Evolutionary conservation across 1,284 basidiomycete genomes (phyloP).

Genomic region (Ganoderma lingzhi): DNA sequence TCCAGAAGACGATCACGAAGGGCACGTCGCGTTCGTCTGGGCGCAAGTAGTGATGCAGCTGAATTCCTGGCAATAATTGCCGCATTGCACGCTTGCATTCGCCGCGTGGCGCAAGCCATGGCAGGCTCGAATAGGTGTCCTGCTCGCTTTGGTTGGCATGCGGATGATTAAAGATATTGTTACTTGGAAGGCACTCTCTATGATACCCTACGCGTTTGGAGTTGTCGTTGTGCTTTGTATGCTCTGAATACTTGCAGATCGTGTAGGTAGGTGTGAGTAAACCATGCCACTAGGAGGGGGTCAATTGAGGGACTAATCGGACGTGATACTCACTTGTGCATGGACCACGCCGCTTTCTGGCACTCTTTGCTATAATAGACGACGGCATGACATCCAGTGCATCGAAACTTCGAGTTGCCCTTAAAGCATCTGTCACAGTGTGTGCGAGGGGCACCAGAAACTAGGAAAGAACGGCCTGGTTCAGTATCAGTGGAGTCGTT

Average conservation of each 20-base stretch:
- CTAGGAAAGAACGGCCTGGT: not conserved
- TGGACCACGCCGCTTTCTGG: slow-evolving; percentile 16
- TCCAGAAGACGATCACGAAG: not conserved
- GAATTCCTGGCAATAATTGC: not conserved
- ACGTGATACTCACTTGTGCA: slow-evolving; percentile 12
- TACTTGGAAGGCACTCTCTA: no score
- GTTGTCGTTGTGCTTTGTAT: not conserved
- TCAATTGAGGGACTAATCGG: not conserved
- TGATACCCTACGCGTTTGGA: not conserved
- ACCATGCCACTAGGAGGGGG: not conserved
- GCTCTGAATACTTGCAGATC: no score
- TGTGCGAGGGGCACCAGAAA: not conserved
- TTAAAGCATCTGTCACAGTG: not conserved
- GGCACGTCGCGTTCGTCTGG: not conserved
- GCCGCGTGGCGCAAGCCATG: not conserved
- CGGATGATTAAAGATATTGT: no score
- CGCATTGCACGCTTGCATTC: not conserved
- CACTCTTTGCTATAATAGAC: slow-evolving; percentile 22
- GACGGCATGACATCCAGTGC: slow-evolving; percentile 3
- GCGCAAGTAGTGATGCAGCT: not conserved
- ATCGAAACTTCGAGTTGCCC: not conserved
- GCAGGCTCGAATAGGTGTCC: not conserved
- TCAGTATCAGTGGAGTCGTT: not conserved
- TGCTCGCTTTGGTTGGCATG: not conserved
- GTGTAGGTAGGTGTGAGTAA: not conserved